These are phyloP conservation scores for Solanum paucissectum DNA, from an alignment of 257 asterid species.

Conservation along the genomic window DNA sequence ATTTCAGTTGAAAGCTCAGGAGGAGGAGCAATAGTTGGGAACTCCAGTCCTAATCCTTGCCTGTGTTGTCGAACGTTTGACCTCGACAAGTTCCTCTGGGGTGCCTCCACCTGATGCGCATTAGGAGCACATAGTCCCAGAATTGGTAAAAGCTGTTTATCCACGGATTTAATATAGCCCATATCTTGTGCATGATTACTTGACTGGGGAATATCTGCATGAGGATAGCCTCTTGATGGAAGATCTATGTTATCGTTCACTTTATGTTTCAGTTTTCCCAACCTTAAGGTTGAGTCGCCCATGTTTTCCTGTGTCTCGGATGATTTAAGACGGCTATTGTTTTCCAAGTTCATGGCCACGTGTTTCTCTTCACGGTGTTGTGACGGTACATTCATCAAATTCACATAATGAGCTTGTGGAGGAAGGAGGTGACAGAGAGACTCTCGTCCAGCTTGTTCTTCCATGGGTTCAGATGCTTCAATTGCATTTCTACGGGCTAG, in stretches of 20 bases:
- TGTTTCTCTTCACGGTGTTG: constrained; percentile 37
- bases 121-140: constrained; percentile 40
- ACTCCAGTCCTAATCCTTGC: constrained; percentile 14
- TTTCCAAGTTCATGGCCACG: constrained; percentile 18
- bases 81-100: constrained; percentile 16
- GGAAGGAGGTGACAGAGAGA: constrained; percentile 20
- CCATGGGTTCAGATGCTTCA: constrained; percentile 27
- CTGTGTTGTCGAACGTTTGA: constrained; percentile 12
- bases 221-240: constrained; percentile 25
- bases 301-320: constrained; percentile 19
- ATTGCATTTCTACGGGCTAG: constrained; percentile 34
- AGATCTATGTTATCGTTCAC: constrained; percentile 18
- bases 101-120: constrained; percentile 25
- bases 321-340: constrained; percentile 12
- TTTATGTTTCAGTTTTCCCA: constrained; percentile 36
- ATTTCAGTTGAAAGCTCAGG: constrained; percentile 13
- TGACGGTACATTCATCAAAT: constrained; percentile 18
- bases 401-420: constrained; percentile 22
- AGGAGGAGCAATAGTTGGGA: constrained; percentile 12
- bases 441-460: constrained; percentile 18
- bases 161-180: constrained; percentile 5
- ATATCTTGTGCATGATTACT: constrained; percentile 12
- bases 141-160: constrained; percentile 16
- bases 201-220: constrained; percentile 15
- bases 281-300: constrained; percentile 26